Evolutionary conservation across 2,329 filamentous ascomycete genomes (phyloP), one percentile per base, ranked within the genome.

Genomic region (Fusarium sublunatum): DNA sequence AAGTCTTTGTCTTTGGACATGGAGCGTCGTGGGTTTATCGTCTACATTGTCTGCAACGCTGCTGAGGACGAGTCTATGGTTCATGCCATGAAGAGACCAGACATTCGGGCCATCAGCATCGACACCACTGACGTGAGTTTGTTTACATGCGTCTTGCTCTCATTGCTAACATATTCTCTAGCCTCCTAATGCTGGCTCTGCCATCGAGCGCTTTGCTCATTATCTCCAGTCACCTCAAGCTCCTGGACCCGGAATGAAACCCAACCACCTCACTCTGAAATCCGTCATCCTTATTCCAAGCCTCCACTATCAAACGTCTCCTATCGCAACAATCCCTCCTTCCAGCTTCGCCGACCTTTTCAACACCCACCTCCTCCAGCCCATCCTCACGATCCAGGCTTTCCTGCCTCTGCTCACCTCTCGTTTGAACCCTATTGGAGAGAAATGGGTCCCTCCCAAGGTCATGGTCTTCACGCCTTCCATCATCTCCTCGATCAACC

Each of bases 1-100:
- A 90, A 89, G 71, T 92, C 92, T 10, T 81, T 98, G 50, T 88
- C 92, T 3, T 78, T 93, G 43, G 95, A 99, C 73, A 82, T 99
- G 67, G 95, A 98, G 78, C 84, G 93, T 58, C 87, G 93, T 64
- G 95, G 95, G 5, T 98, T 96, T 75, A 91, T 98, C 59, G 92
- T 98, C 53, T 99, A 93, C 75, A 83, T 99, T 58, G 91, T 96
- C 1, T 94, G 93, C 70, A 90, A 88, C 64, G 92, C 88, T n/a
- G 79, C 88, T 57, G 91, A 97, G 70, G 94, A 98, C 67, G 93
- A 98, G 75, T 83, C 88, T 32, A 79, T 90, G 63, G 88, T 98
- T 12, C 86, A 91, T 58, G 85, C 86, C 58, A 86, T 96, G 74
- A 85, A 88, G n/a, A 84, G 92, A 61, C 83, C 88, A 7, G 95